phyloP scores from a whole-genome alignment of 495 filamentous ascomycete genomes.

The Talaromyces wortmannii region DNA sequence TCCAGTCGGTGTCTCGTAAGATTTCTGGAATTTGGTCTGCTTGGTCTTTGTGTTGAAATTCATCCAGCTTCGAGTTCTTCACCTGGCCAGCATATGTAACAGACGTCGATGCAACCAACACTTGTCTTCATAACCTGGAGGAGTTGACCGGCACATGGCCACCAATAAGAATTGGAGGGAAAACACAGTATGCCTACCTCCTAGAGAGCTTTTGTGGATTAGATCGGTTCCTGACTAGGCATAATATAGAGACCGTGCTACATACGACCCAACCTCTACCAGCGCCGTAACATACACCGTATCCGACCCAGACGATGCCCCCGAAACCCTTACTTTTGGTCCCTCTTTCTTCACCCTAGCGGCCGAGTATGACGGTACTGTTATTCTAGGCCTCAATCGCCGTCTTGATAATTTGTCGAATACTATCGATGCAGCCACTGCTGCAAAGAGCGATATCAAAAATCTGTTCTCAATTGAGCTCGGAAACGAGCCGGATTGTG shows the following conservation, averaged over 20 bases:
- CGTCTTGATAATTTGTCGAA: slow-evolving; percentile 49
- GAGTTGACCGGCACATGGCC: slow-evolving; percentile 48
- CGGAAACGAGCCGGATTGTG: slow-evolving; percentile 57
- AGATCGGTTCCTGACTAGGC: too few species aligned
- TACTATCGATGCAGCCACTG: slow-evolving; percentile 46
- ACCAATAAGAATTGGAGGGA: slow-evolving; percentile 53
- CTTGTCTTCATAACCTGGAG: slow-evolving; percentile 49
- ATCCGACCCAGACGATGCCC: slow-evolving; percentile 43
- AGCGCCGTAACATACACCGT: slow-evolving; percentile 51
- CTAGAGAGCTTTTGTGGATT: background rate
- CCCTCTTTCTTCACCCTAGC: slow-evolving; percentile 48
- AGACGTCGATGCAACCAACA: slow-evolving; percentile 44
- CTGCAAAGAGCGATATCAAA: slow-evolving; percentile 32
- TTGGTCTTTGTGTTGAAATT: background rate
- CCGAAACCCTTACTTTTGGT: slow-evolving; percentile 47
- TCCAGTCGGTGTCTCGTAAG: slow-evolving; percentile 49
- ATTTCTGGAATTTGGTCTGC: slow-evolving; percentile 9
- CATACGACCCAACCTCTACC: slow-evolving; percentile 41
- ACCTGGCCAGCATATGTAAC: slow-evolving; percentile 52
- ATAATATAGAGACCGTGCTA: slow-evolving; percentile 47
- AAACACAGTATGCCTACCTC: slow-evolving; percentile 33
- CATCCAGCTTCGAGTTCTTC: slow-evolving; percentile 48
- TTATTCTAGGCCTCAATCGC: slow-evolving; percentile 51
- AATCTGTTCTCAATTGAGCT: slow-evolving; percentile 54
- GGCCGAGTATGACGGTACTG: slow-evolving; percentile 39